phyloP scores from a whole-genome alignment of 164 flowering plant species.

The Nelumbo lutea region DNA sequence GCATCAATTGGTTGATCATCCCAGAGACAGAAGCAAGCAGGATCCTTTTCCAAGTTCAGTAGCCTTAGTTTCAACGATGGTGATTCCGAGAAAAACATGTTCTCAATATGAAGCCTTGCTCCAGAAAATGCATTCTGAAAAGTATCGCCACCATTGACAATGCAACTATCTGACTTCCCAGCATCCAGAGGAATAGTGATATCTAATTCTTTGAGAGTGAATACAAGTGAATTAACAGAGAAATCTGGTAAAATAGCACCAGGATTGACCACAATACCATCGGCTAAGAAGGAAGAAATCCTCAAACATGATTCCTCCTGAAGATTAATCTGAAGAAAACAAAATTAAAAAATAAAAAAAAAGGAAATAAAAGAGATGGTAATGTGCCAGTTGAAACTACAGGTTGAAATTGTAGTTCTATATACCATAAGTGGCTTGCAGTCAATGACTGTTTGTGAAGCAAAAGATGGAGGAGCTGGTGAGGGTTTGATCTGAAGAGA shows the following conservation, averaged over 20 bases:
- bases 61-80: conserved; percentile 53
- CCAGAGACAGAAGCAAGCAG: conserved; percentile 96
- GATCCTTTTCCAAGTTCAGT: conserved; percentile 87
- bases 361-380: neutral
- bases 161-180: conserved; percentile 17
- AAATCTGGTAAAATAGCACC: conserved; percentile 76
- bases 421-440: conserved; percentile 90
- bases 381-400: neutral
- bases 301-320: conserved; percentile 96
- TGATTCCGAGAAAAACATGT: conserved; percentile 54
- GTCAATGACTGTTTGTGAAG: conserved; percentile 70
- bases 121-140: conserved; percentile 54
- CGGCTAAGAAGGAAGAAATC: conserved; percentile 83
- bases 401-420: neutral
- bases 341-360: conserved; percentile 5
- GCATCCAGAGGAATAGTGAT: conserved; percentile 59
- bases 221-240: conserved; percentile 64
- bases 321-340: conserved; percentile 62
- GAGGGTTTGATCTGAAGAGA: conserved; percentile 82
- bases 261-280: conserved; percentile 77
- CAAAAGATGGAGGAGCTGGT: conserved; percentile 75
- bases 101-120: conserved; percentile 83
- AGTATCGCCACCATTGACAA: conserved; percentile 8
- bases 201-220: conserved; percentile 69
- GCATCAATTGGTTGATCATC: conserved; percentile 89